Evolutionary conservation across 371 early-diverging fungal species (phyloP).

Genomic region (Mucor piriformis): DNA sequence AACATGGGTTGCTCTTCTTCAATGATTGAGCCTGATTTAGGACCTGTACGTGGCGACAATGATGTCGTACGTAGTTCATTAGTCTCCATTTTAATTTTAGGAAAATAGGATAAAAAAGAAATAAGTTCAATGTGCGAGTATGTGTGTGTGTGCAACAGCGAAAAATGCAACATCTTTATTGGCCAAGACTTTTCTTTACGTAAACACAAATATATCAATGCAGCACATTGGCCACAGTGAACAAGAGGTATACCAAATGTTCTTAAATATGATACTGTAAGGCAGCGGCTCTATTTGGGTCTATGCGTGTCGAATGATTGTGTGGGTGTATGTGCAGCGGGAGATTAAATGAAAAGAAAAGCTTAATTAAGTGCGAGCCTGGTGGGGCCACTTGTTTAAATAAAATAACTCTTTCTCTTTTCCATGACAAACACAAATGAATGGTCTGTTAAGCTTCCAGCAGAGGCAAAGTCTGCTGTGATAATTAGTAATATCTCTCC

Average conservation of each 20-base stretch:
- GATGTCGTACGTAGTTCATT: neutral
- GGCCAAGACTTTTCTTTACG: neutral
- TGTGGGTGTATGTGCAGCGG: too few species aligned
- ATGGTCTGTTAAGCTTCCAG: conserved; percentile 32
- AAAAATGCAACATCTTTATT: too few species aligned
- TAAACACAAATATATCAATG: too few species aligned
- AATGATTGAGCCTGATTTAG: neutral
- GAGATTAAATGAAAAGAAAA: too few species aligned
- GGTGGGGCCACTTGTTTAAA: neutral
- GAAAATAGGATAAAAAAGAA: conserved; percentile 10
- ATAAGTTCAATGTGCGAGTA: neutral
- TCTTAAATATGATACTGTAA: too few species aligned
- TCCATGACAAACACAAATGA: neutral
- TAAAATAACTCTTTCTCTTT: neutral
- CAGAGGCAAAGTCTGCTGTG: conserved; percentile 44
- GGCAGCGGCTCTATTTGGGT: too few species aligned
- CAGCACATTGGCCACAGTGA: too few species aligned
- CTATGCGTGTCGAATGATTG: too few species aligned
- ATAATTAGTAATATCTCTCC: conserved; percentile 44
- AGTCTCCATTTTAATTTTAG: conserved; percentile 1
- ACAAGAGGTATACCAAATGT: too few species aligned
- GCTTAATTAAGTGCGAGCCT: too few species aligned
- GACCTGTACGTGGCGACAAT: neutral
- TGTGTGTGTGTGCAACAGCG: too few species aligned
- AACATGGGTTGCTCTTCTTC: conserved; percentile 5